Evolutionary conservation across 2,329 filamentous ascomycete species (phyloP), one percentile per base, ranked within the genome.

Genomic region (Pseudogymnoascus sp.): DNA sequence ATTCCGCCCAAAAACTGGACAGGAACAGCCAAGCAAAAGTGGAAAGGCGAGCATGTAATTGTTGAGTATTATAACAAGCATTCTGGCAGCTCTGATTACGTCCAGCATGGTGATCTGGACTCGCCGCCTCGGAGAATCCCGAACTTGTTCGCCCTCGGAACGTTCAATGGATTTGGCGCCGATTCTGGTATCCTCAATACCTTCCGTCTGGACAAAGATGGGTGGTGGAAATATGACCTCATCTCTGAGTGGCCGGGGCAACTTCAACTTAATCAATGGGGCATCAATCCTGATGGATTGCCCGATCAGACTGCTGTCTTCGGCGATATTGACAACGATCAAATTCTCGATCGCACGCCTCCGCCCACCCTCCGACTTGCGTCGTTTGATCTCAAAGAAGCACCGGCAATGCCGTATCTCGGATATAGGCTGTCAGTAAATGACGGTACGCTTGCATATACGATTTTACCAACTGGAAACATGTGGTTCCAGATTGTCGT

Each of bases 231-330:
- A 22, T 83, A 82, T 68, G 78, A 84, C 66, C 83, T 87, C 64
- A 82, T 87, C 78, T 78, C 81, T 2, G 86, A 89, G 69, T 88
- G 84, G 81, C 86, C 86, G 6, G 80, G 81, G 1, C 75, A 81
- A 59, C 81, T 84, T 61, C 84, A 87, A 68, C 74, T 88, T 65
- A 88, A 87, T 67, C 78, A 86, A 5, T 88, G 86, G 86, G 86
- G 86, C 50, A 84, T 87, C 70, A 85, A 87, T 67, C 79, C 81
- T 0, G 80, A 87, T 71, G 84, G 84, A n/a, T 75, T 82, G 67
- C 84, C 85, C 0, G 86, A 89, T 70, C 79, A 84, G 64, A 80
- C 81, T 6, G 80, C 77, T 63, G 80, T 85, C 2, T 83, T 79
- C 65, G 86, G 86, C 12, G 86, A 88, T 70, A 79, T 85, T 16